phyloP scores from a whole-genome alignment of 768 basidiomycete species.

The Tricholoma hemisulphureum region DNA sequence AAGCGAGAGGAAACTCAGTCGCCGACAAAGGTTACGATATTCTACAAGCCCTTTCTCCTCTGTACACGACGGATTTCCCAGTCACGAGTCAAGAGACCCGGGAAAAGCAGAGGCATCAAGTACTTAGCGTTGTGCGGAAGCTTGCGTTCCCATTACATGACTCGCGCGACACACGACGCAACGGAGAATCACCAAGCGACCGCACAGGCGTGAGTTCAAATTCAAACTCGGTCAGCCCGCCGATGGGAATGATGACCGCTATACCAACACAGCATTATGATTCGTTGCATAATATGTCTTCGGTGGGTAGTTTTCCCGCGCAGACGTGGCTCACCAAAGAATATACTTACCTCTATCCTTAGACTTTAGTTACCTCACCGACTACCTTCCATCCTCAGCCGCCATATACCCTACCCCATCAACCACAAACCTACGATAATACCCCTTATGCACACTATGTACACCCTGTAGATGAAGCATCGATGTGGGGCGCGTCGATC shows the following conservation, averaged over 20 bases:
- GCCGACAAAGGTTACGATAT: conserved; percentile 77
- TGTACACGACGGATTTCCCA: conserved; percentile 68
- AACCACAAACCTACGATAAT: conserved; percentile 39
- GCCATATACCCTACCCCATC: conserved; percentile 6
- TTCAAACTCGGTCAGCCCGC: conserved; percentile 59
- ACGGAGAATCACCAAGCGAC: conserved; percentile 47
- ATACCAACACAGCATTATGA: conserved; percentile 42
- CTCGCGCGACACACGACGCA: conserved; percentile 53
- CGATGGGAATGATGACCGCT: conserved; percentile 36
- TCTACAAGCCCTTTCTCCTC: conserved; percentile 65
- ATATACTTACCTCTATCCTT: neutral
- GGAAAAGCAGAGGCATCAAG: conserved; percentile 58
- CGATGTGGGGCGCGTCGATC: conserved; percentile 73
- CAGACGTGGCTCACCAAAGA: neutral
- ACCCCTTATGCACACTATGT: conserved; percentile 44
- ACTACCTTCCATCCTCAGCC: neutral
- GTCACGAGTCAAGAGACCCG: conserved; percentile 46
- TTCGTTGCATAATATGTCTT: conserved; percentile 18
- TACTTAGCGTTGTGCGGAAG: conserved; percentile 67
- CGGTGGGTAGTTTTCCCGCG: conserved; percentile 5
- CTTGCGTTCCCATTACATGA: conserved; percentile 83
- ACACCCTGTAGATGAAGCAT: conserved; percentile 57
- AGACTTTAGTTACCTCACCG: conserved; percentile 1
- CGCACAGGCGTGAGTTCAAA: conserved; percentile 49
- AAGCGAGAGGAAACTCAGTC: conserved; percentile 60